Percentiles rank a stretch among this genome's conserved stretches.
These are phyloP conservation scores for Epicoccum nigrum DNA, from an alignment of 2,329 filamentous ascomycete genomes.

Conservation along the genomic window DNA sequence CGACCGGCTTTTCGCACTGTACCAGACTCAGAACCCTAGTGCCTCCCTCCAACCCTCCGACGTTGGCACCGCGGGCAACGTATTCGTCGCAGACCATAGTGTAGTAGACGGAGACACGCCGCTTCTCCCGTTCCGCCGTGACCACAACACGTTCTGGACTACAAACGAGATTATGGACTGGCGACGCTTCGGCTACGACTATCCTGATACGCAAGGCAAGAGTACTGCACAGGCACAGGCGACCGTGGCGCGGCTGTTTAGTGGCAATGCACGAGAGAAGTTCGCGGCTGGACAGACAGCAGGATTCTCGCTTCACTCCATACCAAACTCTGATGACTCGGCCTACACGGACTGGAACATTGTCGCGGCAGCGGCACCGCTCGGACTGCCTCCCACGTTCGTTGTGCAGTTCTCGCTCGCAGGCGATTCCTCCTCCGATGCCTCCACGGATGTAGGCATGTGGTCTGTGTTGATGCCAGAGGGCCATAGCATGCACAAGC, in stretches of 20 bases:
- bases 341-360: constrained; percentile 33
- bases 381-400: constrained; percentile 25
- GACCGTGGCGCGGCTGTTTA: constrained; percentile 32
- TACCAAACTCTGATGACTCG: no score
- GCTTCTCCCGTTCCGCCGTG: constrained; percentile 50
- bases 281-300: not conserved
- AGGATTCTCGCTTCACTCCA: constrained; percentile 21
- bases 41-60: constrained; percentile 63
- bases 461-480: constrained; percentile 35
- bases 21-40: constrained; percentile 74
- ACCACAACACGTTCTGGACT: constrained; percentile 36
- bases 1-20: constrained; percentile 67
- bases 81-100: constrained; percentile 47
- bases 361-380: constrained; percentile 14
- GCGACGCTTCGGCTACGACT: constrained; percentile 39
- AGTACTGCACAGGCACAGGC: constrained; percentile 20
- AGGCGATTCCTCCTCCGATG: constrained; percentile 24
- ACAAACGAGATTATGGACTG: constrained; percentile 35
- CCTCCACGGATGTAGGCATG: constrained; percentile 26
- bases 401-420: constrained; percentile 31
- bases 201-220: constrained; percentile 43
- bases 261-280: constrained; percentile 18
- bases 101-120: constrained; percentile 54
- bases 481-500: constrained; percentile 12
- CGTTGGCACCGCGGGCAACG: constrained; percentile 35